A percentile compares a stretch with the other conserved stretches of the same genome.
These are phyloP conservation scores for Tetracladium marchalianum DNA, from an alignment of 495 filamentous ascomycete genomes.

Conservation along the genomic window DNA sequence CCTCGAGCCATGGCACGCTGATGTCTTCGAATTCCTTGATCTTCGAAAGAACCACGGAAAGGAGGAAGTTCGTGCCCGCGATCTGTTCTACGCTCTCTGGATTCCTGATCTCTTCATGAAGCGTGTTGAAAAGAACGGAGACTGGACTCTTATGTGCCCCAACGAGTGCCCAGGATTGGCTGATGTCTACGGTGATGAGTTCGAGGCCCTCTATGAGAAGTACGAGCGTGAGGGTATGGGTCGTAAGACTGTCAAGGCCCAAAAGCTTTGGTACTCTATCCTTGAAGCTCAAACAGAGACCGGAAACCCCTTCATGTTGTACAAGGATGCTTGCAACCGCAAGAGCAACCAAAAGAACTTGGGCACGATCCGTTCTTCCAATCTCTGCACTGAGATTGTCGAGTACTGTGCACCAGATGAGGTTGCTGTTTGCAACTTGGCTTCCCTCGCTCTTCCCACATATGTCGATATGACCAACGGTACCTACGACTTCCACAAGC, in stretches of 20 bases:
- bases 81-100: slow-evolving; percentile 97
- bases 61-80: slow-evolving; percentile 92
- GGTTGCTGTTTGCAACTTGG: slow-evolving; percentile 97
- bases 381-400: slow-evolving; percentile 96
- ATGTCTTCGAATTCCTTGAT: slow-evolving; percentile 95
- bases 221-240: slow-evolving; percentile 88
- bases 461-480: slow-evolving; percentile 77
- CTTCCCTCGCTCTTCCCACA: slow-evolving; percentile 82
- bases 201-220: slow-evolving; percentile 87
- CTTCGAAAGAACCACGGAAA: slow-evolving; percentile 99
- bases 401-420: slow-evolving; percentile 97
- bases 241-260: slow-evolving; percentile 84
- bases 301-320: slow-evolving; percentile 97
- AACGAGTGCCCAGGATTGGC: slow-evolving; percentile 90
- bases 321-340: slow-evolving; percentile 95
- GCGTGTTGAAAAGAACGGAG: slow-evolving; percentile 87
- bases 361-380: slow-evolving; percentile 94
- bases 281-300: slow-evolving; percentile 98
- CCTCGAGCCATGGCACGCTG: slow-evolving; percentile 98
- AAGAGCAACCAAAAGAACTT: slow-evolving; percentile 99
- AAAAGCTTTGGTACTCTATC: slow-evolving; percentile 98
- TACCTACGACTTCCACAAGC: slow-evolving; percentile 85
- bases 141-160: slow-evolving; percentile 97
- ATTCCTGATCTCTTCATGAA: slow-evolving; percentile 99
- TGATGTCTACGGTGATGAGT: slow-evolving; percentile 95